Base-by-base conservation (phyloP, 2,329 filamentous ascomycete species). In the Talaromyces rugulosus region DNA sequence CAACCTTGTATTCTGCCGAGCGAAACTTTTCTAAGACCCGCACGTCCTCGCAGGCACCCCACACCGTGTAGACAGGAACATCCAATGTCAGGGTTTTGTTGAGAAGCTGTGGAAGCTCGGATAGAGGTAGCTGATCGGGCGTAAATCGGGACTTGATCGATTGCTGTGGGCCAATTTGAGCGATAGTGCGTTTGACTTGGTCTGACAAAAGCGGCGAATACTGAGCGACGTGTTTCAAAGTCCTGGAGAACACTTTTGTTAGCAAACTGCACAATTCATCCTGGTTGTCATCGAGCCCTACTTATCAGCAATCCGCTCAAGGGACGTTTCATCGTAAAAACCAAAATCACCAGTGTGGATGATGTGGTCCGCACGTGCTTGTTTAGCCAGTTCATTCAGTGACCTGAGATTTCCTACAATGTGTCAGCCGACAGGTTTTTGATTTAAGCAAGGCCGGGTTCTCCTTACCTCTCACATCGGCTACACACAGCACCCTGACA, bases 291-390 rank as follows among this genome's bases (percentile, higher is more conserved):
- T 33, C 40, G 27, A 57, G 36, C 34, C 50, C 18, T 80, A 96
- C 92, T 99, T 99, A 78, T 99, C 95, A 47, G 95, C 95, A 81
- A 99, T 98, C 72, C 95, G 89, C 72, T 98, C 94, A 68, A 99
- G 82, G 40, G 95, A 99, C 60, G 89, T 91, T 71, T 96, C 90
- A 77, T 99, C 95, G 81, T 99, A 99, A 81, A 99, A 99, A 66
- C 95, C 95, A 75, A 99, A 99, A 77, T 99, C 95, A 77, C 95
- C 95, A 23, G 95, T 99, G 79, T 99, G 95, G 72, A 99, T 92
- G 78, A 99, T 96, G 81, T 97, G 92, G 80, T 97, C 92, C 71
- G 95, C 95, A 75, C 90, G 90, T 65, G 95, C 94, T 75, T 95
- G 90, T 78, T 91, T 96, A 67, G 95, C 95, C 65, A 99, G 89